These are phyloP conservation scores for Cocos nucifera DNA, from an alignment of 176 grass and related monocot genomes.

Conservation along the genomic window DNA sequence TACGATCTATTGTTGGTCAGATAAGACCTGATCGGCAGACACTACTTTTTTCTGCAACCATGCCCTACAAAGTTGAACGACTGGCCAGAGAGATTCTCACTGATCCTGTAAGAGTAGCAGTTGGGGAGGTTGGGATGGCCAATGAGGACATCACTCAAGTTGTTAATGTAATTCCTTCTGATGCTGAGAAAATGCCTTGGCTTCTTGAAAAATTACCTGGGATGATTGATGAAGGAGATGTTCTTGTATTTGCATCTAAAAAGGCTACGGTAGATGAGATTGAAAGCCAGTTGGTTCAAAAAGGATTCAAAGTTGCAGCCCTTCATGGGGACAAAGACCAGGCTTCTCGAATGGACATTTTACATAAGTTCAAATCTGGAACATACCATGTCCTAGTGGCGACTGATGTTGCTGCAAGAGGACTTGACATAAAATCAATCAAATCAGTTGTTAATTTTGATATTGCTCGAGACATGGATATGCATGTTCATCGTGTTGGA, in stretches of 20 bases:
- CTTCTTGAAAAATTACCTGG: slow-evolving; percentile 71
- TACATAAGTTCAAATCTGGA: slow-evolving; percentile 93
- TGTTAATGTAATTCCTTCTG: slow-evolving; percentile 90
- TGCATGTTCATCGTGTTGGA: slow-evolving; percentile 96
- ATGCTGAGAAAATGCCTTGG: slow-evolving; percentile 92
- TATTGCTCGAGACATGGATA: slow-evolving; percentile 96
- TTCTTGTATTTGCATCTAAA: slow-evolving; percentile 90
- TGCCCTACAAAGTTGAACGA: slow-evolving; percentile 96
- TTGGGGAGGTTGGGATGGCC: slow-evolving; percentile 89
- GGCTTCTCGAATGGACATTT: slow-evolving; percentile 80
- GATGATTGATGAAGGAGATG: slow-evolving; percentile 93
- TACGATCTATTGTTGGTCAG: slow-evolving; percentile 91
- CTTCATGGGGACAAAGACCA: slow-evolving; percentile 99
- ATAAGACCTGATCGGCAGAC: slow-evolving; percentile 96
- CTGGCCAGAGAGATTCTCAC: slow-evolving; percentile 89
- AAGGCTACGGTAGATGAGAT: slow-evolving; percentile 85
- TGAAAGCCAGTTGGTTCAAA: slow-evolving; percentile 71
- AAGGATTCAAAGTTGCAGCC: slow-evolving; percentile 79
- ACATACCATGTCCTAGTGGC: slow-evolving; percentile 90
- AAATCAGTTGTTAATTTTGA: slow-evolving; percentile 98
- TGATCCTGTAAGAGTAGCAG: slow-evolving; percentile 87
- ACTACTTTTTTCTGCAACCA: slow-evolving; percentile 98
- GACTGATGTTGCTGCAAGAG: slow-evolving; percentile 96
- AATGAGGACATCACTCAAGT: slow-evolving; percentile 98
- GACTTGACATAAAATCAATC: slow-evolving; percentile 97